Conservation (phyloP, 2,329 filamentous ascomycete genomes). For the Aspergillus brunneoviolaceus region DNA sequence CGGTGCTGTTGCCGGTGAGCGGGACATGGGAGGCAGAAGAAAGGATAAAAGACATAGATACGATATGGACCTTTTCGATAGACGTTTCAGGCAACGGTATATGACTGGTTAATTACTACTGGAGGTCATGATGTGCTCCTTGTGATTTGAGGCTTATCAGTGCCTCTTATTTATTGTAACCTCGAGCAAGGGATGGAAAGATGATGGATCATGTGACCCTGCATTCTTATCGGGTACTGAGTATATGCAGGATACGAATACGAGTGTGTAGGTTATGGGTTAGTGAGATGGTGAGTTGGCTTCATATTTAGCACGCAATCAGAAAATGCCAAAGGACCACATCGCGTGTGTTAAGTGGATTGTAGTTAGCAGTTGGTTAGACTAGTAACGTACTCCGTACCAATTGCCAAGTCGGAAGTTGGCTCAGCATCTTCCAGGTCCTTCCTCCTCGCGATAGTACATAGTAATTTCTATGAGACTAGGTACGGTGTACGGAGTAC, state of each 20-base stretch:
- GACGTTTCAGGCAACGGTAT: conserved; percentile 14
- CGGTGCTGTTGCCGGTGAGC: neutral
- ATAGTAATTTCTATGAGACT: too few species aligned
- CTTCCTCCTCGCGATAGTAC: too few species aligned
- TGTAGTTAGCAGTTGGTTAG: too few species aligned
- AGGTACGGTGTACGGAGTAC: too few species aligned
- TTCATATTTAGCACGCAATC: too few species aligned
- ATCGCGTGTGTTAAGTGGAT: too few species aligned
- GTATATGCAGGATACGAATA: neutral
- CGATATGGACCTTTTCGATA: conserved; percentile 14
- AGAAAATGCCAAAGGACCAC: too few species aligned
- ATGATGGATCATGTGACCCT: neutral
- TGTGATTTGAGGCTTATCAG: neutral
- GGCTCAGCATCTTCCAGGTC: too few species aligned
- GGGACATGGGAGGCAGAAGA: neutral
- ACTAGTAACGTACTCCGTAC: too few species aligned
- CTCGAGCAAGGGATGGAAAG: neutral
- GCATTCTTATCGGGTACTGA: neutral
- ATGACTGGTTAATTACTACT: conserved; percentile 10
- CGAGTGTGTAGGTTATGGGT: neutral
- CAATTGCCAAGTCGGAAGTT: too few species aligned
- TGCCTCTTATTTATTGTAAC: too few species aligned
- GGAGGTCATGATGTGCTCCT: neutral
- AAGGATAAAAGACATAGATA: conserved; percentile 11
- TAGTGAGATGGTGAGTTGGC: too few species aligned